phyloP scores from a whole-genome alignment of 352 stramenopile genomes.

The Globisporangium okanoganense region DNA sequence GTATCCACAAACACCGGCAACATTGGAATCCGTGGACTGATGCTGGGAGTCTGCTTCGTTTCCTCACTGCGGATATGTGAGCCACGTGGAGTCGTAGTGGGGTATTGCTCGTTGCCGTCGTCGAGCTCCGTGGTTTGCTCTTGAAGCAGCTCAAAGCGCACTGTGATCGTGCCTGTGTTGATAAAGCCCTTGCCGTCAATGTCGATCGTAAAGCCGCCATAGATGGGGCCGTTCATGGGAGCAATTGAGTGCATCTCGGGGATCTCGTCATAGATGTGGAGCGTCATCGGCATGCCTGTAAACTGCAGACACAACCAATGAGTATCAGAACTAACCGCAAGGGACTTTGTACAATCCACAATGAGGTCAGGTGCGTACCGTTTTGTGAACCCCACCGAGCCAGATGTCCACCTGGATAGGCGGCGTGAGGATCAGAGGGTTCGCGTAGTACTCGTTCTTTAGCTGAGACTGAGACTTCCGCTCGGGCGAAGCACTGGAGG shows the following conservation, averaged over 20 bases:
- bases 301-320: conserved; percentile 27
- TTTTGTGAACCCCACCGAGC: conserved; percentile 50
- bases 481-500: not conserved
- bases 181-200: conserved; percentile 63
- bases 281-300: conserved; percentile 38
- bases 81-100: not conserved
- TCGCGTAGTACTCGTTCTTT: not conserved
- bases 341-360: not conserved
- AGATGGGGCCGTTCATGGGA: conserved; percentile 74
- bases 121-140: not conserved
- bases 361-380: conserved; percentile 20
- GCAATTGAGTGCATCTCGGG: conserved; percentile 36
- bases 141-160: conserved; percentile 59
- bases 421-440: conserved; percentile 7
- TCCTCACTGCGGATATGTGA: not conserved
- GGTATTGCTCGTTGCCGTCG: not conserved
- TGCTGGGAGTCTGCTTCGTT: not conserved
- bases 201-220: conserved; percentile 55
- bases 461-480: not conserved
- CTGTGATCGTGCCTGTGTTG: conserved; percentile 50
- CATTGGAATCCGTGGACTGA: not conserved
- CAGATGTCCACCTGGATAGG: conserved; percentile 63
- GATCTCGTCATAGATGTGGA: conserved; percentile 52
- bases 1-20: conserved; percentile 9
- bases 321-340: not conserved